Percentiles rank a stretch among this genome's conserved stretches.
These are phyloP conservation scores for Penicillium longicatenatum DNA, from an alignment of 495 filamentous ascomycete genomes.

Conservation along the genomic window DNA sequence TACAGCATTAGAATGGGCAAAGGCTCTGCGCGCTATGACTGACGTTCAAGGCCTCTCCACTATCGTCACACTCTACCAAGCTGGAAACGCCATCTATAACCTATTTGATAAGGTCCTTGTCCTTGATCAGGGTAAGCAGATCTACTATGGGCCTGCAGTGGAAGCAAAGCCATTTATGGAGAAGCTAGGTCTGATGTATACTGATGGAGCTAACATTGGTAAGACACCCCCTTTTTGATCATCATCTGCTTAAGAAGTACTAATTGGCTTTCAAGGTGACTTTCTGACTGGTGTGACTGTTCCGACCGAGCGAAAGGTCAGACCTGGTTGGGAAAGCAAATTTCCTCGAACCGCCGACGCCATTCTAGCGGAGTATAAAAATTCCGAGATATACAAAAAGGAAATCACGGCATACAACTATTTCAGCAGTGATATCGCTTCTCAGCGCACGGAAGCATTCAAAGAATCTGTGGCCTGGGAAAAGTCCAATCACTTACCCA, in stretches of 20 bases:
- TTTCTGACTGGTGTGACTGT: slow-evolving; percentile 81
- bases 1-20: slow-evolving; percentile 77
- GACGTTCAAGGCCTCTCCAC: slow-evolving; percentile 65
- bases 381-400: background rate
- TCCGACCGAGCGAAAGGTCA: slow-evolving; percentile 63
- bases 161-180: slow-evolving; percentile 69
- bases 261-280: slow-evolving; percentile 38
- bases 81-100: slow-evolving; percentile 74
- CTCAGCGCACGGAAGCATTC: slow-evolving; percentile 48
- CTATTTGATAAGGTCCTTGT: slow-evolving; percentile 81
- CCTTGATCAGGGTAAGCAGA: slow-evolving; percentile 80
- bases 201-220: background rate
- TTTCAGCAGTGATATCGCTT: background rate
- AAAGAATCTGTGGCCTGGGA: slow-evolving; percentile 46
- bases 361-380: background rate
- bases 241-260: background rate
- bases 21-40: slow-evolving; percentile 64
- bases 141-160: slow-evolving; percentile 71
- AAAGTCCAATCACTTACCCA: slow-evolving; percentile 35
- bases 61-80: slow-evolving; percentile 83
- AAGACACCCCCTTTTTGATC: background rate
- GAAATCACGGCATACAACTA: background rate
- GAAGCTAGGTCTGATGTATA: slow-evolving; percentile 55
- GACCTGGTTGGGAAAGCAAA: slow-evolving; percentile 62
- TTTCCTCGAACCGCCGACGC: slow-evolving; percentile 58